Base-by-base conservation (phyloP, 768 basidiomycete species). In the Termitomyces sp. region DNA sequence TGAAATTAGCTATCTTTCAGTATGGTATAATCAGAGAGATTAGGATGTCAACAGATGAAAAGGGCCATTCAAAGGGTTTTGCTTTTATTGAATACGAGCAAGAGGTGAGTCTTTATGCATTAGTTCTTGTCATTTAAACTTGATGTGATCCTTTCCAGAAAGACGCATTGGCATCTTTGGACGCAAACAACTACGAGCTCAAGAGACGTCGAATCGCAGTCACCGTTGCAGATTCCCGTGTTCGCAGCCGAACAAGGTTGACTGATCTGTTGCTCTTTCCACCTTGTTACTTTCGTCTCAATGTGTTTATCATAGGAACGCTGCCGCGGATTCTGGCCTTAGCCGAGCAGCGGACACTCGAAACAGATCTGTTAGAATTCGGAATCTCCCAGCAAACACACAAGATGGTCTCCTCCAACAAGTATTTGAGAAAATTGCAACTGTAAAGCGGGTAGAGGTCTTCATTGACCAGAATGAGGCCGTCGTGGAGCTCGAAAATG, bases 371-470 rank as follows among this genome's bases (percentile, higher is more conserved):
- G 80, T 98, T 8, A 86, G 90, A 9, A 76, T 98, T 55, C 84
- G 80, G 22, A 88, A 88, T 55, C 79, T 99, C 22, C 92, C 93
- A 16, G 69, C 83, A 3, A 84, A 78, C 11, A 87, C 92, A 5
- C 92, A 97, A 69, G 97, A 98, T 70, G 96, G 92, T 2, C 76
- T 98, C 1, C 74, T 99, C 28, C 96, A 99, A 67, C 97, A 98
- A 77, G 77, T 79, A 0, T 75, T 99, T 4, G 93, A 95, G 71
- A 96, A 94, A 73, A 71, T 90, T 44, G 84, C 84, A 0, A 72
- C 77, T 3, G 83, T 92, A 44, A 86, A 84, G 55, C 85, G 94
- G 6, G 84, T 93, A 2, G 89, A 94, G 70, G 79, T 96, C 6
- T 87, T 94, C 66, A 70, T 76, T 7, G 83, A 87, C 61, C 73